Evolutionary conservation across 1,139 yeast genomes (phyloP).

Genomic region (Pichia sp.): DNA sequence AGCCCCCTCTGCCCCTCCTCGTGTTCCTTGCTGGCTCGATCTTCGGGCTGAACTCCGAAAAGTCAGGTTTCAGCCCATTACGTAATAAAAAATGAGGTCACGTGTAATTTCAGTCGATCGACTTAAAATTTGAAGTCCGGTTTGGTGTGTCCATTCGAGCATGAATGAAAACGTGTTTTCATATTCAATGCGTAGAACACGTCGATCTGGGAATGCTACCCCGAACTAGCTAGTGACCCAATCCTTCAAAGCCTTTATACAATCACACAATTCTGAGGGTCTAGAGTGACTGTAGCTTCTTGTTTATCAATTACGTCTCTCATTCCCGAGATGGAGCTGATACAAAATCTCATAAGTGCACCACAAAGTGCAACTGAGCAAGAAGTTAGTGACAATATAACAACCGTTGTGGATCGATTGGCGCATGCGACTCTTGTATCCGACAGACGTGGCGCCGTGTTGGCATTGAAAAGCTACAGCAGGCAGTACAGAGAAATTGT

Average conservation of each 20-base stretch:
- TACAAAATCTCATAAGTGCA: constrained; percentile 32
- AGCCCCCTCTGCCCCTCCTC: no score
- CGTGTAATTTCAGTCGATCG: not conserved
- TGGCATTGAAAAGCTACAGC: constrained; percentile 85
- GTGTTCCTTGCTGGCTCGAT: no score
- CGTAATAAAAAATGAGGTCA: not conserved
- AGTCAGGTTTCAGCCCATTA: not conserved
- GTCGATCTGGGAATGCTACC: not conserved
- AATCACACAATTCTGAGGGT: not conserved
- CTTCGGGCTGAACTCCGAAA: no score
- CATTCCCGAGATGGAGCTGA: constrained; percentile 23
- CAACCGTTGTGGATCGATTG: constrained; percentile 82
- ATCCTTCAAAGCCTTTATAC: not conserved
- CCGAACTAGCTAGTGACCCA: not conserved
- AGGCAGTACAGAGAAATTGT: constrained; percentile 87
- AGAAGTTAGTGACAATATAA: constrained; percentile 78
- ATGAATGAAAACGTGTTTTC: not conserved
- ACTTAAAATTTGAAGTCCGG: not conserved
- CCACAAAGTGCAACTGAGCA: constrained; percentile 37
- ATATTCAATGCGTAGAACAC: not conserved
- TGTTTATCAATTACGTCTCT: no score
- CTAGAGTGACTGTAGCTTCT: not conserved
- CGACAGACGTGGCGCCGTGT: constrained; percentile 87
- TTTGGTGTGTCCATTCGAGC: constrained; percentile 1
- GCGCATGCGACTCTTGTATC: constrained; percentile 77